These are phyloP conservation scores for Pichia gijzeniarum DNA, from an alignment of 805 yeast genomes.

Conservation along the genomic window DNA sequence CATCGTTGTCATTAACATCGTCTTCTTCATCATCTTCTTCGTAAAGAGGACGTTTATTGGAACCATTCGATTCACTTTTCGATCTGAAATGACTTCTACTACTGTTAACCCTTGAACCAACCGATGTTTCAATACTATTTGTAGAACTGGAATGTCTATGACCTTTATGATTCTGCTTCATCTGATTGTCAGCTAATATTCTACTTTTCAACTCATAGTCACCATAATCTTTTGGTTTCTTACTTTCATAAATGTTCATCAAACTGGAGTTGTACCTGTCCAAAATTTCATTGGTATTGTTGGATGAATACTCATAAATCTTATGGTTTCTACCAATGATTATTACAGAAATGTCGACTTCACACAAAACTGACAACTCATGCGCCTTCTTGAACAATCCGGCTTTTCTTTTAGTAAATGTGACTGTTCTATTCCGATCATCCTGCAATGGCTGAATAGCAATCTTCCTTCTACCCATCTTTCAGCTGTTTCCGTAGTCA, in stretches of 20 bases:
- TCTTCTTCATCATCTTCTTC: conserved; percentile 6
- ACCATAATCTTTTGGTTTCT: conserved; percentile 64
- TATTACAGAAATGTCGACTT: conserved; percentile 86
- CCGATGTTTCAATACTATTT: background rate
- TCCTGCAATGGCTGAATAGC: conserved; percentile 87
- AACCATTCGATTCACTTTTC: background rate
- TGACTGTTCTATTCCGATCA: conserved; percentile 78
- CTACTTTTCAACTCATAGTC: conserved; percentile 34
- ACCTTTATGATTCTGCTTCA: background rate
- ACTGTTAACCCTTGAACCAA: background rate
- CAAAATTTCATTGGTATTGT: conserved; percentile 49
- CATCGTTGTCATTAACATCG: conserved; percentile 14
- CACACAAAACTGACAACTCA: conserved; percentile 83
- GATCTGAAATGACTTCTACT: background rate
- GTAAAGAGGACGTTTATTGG: background rate
- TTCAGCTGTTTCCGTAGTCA: background rate
- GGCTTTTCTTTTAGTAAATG: conserved; percentile 90
- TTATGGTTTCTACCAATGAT: conserved; percentile 79
- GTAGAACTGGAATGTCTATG: conserved; percentile 1
- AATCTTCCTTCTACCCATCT: conserved; percentile 95
- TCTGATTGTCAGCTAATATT: background rate
- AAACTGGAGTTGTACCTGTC: conserved; percentile 29
- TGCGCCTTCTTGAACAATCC: conserved; percentile 87
- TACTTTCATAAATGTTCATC: conserved; percentile 44
- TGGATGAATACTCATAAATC: conserved; percentile 78